These are phyloP conservation scores for Phytophthora cryptogea DNA, from an alignment of 352 stramenopile species.

Conservation along the genomic window DNA sequence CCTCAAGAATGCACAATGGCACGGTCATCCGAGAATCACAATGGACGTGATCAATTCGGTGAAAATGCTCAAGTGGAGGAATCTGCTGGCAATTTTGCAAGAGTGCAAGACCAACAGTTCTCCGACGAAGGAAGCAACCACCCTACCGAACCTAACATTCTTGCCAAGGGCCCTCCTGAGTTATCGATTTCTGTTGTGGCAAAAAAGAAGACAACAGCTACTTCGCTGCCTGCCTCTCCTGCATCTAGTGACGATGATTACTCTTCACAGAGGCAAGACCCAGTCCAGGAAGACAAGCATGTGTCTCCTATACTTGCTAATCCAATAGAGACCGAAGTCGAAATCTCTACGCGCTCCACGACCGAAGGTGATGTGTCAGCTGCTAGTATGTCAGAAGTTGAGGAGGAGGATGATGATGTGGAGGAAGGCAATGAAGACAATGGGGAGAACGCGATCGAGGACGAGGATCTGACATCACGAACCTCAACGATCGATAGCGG, in stretches of 20 bases:
- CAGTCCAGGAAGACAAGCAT: not conserved
- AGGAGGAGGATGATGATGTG: slow-evolving; percentile 22
- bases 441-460: slow-evolving; percentile 7
- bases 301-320: not conserved
- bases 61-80: not conserved
- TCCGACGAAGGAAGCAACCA: not conserved
- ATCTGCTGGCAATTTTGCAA: slow-evolving; percentile 1
- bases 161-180: not conserved
- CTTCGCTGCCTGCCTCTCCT: not conserved
- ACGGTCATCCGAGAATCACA: not conserved
- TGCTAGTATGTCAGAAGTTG: slow-evolving; percentile 20
- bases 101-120: slow-evolving; percentile 4
- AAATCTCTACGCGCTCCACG: slow-evolving; percentile 4
- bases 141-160: not conserved
- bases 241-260: not conserved
- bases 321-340: not conserved
- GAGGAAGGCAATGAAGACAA: slow-evolving; percentile 20
- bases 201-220: not conserved
- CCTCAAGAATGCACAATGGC: not conserved
- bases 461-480: slow-evolving; percentile 11
- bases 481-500: slow-evolving; percentile 57
- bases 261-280: not conserved
- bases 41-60: not conserved
- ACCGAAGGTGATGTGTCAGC: slow-evolving; percentile 21
- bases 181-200: not conserved